Base-by-base conservation (phyloP, 2,329 filamentous ascomycete species). In the Macroventuria anomochaeta region DNA sequence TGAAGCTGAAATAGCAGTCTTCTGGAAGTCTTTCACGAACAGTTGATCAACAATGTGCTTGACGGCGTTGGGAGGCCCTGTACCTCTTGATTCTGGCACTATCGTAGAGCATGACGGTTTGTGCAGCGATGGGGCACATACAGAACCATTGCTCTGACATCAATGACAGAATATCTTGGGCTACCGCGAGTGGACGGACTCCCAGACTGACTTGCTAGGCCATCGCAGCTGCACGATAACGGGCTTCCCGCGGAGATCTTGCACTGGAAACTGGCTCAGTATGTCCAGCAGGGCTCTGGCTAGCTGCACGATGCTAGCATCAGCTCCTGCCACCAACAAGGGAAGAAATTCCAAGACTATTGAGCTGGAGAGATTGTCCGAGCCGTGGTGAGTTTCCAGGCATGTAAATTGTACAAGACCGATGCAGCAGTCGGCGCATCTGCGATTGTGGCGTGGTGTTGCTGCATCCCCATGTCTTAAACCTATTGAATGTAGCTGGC, bases 381-480 rank as follows among this genome's bases (percentile, higher is more conserved):
- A 41, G 31, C 42, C 42, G 41, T 31, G 34, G 29, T 40, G 41
- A 36, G 21, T 20, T 17, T 39, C n/a, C 25, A 26, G 25, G 31
- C 20, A 43, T 26, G 26, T 11, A 38, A 15, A 37, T 31, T 37
- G 25, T 34, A 5, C 13, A 32, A 32, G 25, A 31, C 32, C 20
- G 38, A 47, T 42, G 37, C 37, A 37, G 12, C 34, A 32, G 20
- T 29, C 15, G 17, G 18, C 7, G 12, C 36, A 23, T 31, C 29
- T 42, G 23, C 36, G 37, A 53, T 48, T 20, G 32, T 43, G 33
- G 38, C 38, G 32, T 46, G 13, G 12, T 42, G 10, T n/a, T 43
- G 21, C 51, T 43, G 51, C 51, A 43, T 26, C 33, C 29, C 28
- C 39, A 38, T 53, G 33, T 32, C 33, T 28, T 29, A 38, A 11